Evolutionary conservation across 2,329 filamentous ascomycete species (phyloP), one percentile per base, ranked within the genome.

Genomic region (Alternaria burnsii): DNA sequence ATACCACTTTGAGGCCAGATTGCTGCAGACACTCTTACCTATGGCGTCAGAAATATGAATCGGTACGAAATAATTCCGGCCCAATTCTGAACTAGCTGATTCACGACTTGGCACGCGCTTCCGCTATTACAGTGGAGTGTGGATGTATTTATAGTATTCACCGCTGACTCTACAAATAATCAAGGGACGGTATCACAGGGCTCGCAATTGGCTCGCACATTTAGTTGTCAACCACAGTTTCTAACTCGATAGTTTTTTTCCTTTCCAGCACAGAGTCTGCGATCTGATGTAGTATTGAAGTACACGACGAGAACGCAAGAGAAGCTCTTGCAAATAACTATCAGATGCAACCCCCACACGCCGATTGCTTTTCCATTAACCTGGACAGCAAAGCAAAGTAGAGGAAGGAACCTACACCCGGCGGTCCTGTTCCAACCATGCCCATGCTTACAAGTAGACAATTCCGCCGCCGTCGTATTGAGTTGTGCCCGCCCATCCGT

Each of bases 271-370:
- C 1, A 4, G 28, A 30, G 28, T 30, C 28, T 30, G 28, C 28
- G 28, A 30, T 30, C 28, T 30, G 32, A 36, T 50, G 24, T 40
- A 40, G 52, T 50, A 58, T 24, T 56, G 50, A 58, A 55, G 47
- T 65, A 67, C 59, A 63, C n/a, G 50, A 46, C 52, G 43, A 59
- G 52, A 58, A 63, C 51, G 36, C 53, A 52, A 58, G 44, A 38
- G 20, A 50, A 50, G 51, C 43, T 32, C 36, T 52, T 54, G 57
- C 57, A 56, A 56, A 52, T 41, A 52, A 41, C 24, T 38, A 53
- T 34, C 47, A 55, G 43, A 67, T 58, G 62, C 59, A 59, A 58
- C 24, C 54, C 58, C 55, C 52, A 56, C 52, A 58, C 62, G 54
- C 62, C 65, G 11, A 30, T 54, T 63, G 52, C 48, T 52, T 60